These are phyloP conservation scores for Malassezia yamatoensis DNA, from an alignment of 1,284 basidiomycete genomes.

Conservation along the genomic window DNA sequence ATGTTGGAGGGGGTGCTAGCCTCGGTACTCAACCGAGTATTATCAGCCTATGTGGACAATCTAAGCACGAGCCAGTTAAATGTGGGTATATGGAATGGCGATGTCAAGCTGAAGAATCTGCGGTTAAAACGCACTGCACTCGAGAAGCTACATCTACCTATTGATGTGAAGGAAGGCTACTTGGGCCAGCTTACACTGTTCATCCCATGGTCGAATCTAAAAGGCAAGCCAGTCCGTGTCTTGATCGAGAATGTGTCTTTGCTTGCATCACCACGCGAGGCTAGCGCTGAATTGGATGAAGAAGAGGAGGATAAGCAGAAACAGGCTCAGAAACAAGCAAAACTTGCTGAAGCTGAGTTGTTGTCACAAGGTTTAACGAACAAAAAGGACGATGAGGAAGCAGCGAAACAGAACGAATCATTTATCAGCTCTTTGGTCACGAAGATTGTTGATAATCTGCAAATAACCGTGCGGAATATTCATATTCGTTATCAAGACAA, in stretches of 20 bases:
- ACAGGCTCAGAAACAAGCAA: slow-evolving; percentile 79
- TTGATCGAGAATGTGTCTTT: slow-evolving; percentile 90
- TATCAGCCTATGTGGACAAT: slow-evolving; percentile 92
- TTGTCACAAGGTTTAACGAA: slow-evolving; percentile 49
- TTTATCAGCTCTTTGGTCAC: slow-evolving; percentile 73
- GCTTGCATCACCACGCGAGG: slow-evolving; percentile 73
- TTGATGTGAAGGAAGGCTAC: slow-evolving; percentile 87
- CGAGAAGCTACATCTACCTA: slow-evolving; percentile 89
- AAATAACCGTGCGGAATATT: slow-evolving; percentile 64
- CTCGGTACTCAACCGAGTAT: slow-evolving; percentile 61
- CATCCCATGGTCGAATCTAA: slow-evolving; percentile 90
- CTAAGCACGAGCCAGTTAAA: slow-evolving; percentile 89
- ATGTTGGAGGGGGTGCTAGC: slow-evolving; percentile 48
- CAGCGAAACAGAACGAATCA: slow-evolving; percentile 67
- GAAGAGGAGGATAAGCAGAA: slow-evolving; percentile 73
- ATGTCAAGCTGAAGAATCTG: slow-evolving; percentile 65
- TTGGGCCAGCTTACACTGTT: slow-evolving; percentile 83
- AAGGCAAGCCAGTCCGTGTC: slow-evolving; percentile 84
- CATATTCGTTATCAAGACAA: slow-evolving; percentile 85
- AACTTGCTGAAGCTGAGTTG: slow-evolving; percentile 76
- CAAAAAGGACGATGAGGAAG: slow-evolving; percentile 50
- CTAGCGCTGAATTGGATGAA: slow-evolving; percentile 61
- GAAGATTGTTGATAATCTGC: slow-evolving; percentile 91
- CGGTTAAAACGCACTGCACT: slow-evolving; percentile 85
- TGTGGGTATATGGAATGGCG: slow-evolving; percentile 87